Percentiles rank a stretch among this genome's conserved stretches.
phyloP scores from a whole-genome alignment of 805 yeast species.

The Cyberlindnera amylophila region DNA sequence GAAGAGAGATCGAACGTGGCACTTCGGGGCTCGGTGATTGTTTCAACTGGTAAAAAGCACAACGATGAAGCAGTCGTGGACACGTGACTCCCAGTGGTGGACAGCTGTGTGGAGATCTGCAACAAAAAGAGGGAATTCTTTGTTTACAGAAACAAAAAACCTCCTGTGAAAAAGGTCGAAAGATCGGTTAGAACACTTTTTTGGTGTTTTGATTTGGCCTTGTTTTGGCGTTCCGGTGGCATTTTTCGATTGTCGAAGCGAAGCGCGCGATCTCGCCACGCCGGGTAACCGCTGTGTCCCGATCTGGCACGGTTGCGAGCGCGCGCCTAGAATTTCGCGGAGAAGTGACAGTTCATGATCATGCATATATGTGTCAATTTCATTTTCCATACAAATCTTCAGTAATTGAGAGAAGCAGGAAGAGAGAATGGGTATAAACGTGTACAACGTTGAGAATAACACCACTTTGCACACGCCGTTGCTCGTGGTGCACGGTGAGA shows the following conservation, averaged over 20 bases:
- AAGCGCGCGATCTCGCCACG: not conserved
- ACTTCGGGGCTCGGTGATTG: not conserved
- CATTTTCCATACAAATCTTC: too few relatives aligned
- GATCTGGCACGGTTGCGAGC: not conserved
- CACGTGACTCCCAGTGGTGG: not conserved
- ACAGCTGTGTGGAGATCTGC: not conserved
- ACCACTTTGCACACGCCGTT: conserved; percentile 45
- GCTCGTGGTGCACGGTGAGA: conserved; percentile 45
- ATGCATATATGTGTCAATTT: too few relatives aligned
- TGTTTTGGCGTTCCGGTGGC: conserved; percentile 14
- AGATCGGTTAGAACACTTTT: too few relatives aligned
- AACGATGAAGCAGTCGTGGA: too few relatives aligned
- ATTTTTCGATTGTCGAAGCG: conserved; percentile 4
- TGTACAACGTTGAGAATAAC: conserved; percentile 32
- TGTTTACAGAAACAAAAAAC: too few relatives aligned
- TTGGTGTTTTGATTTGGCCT: conserved; percentile 2
- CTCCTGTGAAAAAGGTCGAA: too few relatives aligned
- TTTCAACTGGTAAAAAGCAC: too few relatives aligned
- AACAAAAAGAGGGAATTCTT: not conserved
- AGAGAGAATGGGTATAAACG: conserved; percentile 18
- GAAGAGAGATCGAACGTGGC: not conserved
- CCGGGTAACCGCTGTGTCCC: conserved; percentile 4
- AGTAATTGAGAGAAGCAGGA: too few relatives aligned
- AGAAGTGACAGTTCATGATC: too few relatives aligned
- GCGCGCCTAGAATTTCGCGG: not conserved